A percentile compares a stretch with the other conserved stretches of the same genome.
Evolutionary conservation across 2,329 filamentous ascomycete species (phyloP).

Genomic region (Teratosphaeria epicoccoides): DNA sequence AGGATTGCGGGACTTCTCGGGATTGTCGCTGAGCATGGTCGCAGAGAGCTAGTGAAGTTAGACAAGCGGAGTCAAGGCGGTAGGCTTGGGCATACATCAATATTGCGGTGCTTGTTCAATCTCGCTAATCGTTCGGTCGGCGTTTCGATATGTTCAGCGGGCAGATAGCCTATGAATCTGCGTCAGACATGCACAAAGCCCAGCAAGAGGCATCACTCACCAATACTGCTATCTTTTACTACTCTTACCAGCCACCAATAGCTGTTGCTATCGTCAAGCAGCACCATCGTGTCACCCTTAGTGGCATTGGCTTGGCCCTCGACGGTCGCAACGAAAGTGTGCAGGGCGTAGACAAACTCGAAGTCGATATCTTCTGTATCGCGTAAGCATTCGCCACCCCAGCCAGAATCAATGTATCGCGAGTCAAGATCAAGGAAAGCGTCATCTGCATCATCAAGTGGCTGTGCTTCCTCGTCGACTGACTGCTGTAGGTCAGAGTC

Average conservation of each 20-base stretch:
- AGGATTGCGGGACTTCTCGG: constrained; percentile 71
- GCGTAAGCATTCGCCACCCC: constrained; percentile 77
- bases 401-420: constrained; percentile 60
- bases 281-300: constrained; percentile 97
- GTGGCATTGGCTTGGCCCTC: constrained; percentile 97
- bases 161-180: constrained; percentile 67
- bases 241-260: constrained; percentile 99
- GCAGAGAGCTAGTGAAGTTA: constrained; percentile 47
- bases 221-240: constrained; percentile 94
- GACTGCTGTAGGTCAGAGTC: constrained; percentile 14
- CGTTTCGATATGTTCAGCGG: constrained; percentile 96
- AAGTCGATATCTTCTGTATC: constrained; percentile 98
- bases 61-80: constrained; percentile 13
- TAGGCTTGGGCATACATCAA: constrained; percentile 58
- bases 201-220: constrained; percentile 31
- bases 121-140: constrained; percentile 88
- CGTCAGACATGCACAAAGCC: constrained; percentile 1
- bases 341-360: constrained; percentile 95
- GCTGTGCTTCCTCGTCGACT: constrained; percentile 20
- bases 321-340: constrained; percentile 95
- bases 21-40: constrained; percentile 60
- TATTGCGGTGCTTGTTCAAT: constrained; percentile 94
- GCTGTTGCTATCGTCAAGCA: constrained; percentile 96
- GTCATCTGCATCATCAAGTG: constrained; percentile 51
- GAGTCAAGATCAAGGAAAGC: constrained; percentile 47